These are phyloP conservation scores for Cytospora mali DNA, from an alignment of 2,329 filamentous ascomycete genomes.

Conservation along the genomic window DNA sequence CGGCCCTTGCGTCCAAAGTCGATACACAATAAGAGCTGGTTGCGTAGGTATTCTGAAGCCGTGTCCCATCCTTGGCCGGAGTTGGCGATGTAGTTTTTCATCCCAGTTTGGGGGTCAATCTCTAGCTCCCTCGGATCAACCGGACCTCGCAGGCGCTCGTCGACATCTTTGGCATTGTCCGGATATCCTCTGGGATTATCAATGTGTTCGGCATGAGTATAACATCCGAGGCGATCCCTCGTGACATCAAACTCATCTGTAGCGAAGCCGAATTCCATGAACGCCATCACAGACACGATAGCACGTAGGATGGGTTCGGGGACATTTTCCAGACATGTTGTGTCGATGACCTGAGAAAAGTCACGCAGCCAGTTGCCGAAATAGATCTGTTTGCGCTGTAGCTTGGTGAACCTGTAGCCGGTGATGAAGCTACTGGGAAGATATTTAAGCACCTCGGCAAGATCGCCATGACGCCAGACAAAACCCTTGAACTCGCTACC, in stretches of 20 bases:
- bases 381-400: constrained; percentile 44
- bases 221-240: constrained; percentile 51
- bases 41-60: constrained; percentile 36
- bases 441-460: constrained; percentile 42
- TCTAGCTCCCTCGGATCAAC: constrained; percentile 36
- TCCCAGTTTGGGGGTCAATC: constrained; percentile 36
- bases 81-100: constrained; percentile 40
- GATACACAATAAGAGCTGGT: constrained; percentile 34
- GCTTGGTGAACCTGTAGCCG: constrained; percentile 41
- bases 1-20: constrained; percentile 32
- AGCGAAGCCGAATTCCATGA: constrained; percentile 59
- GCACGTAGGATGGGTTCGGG: constrained; percentile 56
- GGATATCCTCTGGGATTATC: constrained; percentile 47
- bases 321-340: constrained; percentile 54
- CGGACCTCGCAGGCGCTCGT: constrained; percentile 35
- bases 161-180: constrained; percentile 36
- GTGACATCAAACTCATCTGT: constrained; percentile 61
- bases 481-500: constrained; percentile 45
- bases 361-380: constrained; percentile 41
- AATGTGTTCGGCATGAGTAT: constrained; percentile 57
- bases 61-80: constrained; percentile 35
- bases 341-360: constrained; percentile 58
- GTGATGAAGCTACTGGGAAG: constrained; percentile 43
- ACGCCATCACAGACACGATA: constrained; percentile 56
- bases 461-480: constrained; percentile 46